Base-by-base conservation (phyloP, 345 rosid genomes). In the Corchorus olitorius region DNA sequence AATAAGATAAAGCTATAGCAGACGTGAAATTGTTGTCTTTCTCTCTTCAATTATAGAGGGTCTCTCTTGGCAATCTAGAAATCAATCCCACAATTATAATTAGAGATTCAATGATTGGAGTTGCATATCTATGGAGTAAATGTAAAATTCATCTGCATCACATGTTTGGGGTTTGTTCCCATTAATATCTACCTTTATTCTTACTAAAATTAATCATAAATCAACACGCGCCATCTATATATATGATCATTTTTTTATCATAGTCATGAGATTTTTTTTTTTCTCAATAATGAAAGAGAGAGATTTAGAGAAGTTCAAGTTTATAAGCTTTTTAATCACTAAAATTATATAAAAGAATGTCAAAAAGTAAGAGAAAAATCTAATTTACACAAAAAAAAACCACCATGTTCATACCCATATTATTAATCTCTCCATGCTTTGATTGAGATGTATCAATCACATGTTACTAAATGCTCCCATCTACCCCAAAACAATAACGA, bases 31-130 rank as follows among this genome's bases (percentile, higher is more conserved):
- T 48, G 63, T 75, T 80, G 77, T 74, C 83, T 61, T 53, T 75
- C 61, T 67, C 48, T 72, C 56, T 58, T 77, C 86, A 83, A 83
- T 83, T 52, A 83, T 82, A 49, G 85, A 73, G 80, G 50, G 50
- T 37, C 65, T 15, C 22, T 15, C 17, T 5, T 49, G 37, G 19
- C 3, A 17, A 33, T 39, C 4, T 65, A 41, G 50, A 41, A 65
- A 9, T n/a, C 9, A 50, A 65, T 65, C 52, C 33, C 52, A 20
- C 17, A 20, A 1, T 17, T 15, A 43, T 65, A 65, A 65, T 19
- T 43, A 6, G 1, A 66, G 70, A 66, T 45, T 19, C 49, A 3
- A n/a, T 64, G 49, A 39, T 43, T 15, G 43, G 43, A 41, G 70
- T 5, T 45, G 35, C 37, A 22, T 27, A 27, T 27, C 27, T 27